Evolutionary conservation across 2,329 filamentous ascomycete species (phyloP).

Genomic region (Exophiala bonariae): DNA sequence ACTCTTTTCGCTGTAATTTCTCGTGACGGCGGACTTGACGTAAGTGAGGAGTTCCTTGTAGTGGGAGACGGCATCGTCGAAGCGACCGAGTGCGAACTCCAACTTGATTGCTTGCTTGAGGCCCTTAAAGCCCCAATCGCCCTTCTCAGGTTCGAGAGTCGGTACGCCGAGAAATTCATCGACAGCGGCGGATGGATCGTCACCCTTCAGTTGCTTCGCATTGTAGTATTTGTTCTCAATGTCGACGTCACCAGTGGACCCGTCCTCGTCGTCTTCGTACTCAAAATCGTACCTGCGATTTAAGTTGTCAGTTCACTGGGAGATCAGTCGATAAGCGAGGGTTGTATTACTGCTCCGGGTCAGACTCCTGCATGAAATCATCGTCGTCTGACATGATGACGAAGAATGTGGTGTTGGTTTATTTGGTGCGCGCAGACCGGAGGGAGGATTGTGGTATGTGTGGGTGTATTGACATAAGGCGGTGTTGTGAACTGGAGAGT

Average conservation of each 20-base stretch:
- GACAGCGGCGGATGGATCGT: conserved; percentile 84
- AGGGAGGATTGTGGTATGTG: neutral
- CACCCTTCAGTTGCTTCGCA: conserved; percentile 91
- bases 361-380: conserved; percentile 92
- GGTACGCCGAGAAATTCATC: conserved; percentile 90
- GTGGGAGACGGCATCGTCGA: conserved; percentile 84
- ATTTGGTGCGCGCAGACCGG: neutral
- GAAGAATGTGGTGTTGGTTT: neutral
- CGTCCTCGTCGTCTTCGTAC: conserved; percentile 91
- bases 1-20: conserved; percentile 98
- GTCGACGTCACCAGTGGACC: conserved; percentile 83
- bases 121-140: conserved; percentile 98
- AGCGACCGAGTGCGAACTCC: conserved; percentile 88
- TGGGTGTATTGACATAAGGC: too few species aligned
- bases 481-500: too few species aligned
- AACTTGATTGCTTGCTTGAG: conserved; percentile 97
- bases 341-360: conserved; percentile 69
- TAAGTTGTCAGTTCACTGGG: neutral
- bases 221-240: conserved; percentile 99
- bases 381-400: conserved; percentile 73
- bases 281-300: conserved; percentile 84
- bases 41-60: conserved; percentile 95
- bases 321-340: conserved; percentile 24
- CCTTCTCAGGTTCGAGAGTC: conserved; percentile 81
- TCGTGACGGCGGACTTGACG: conserved; percentile 92